Evolutionary conservation across 768 basidiomycete species (phyloP), one percentile per base, ranked within the genome.

Genomic region (Coprinopsis cinerea): DNA sequence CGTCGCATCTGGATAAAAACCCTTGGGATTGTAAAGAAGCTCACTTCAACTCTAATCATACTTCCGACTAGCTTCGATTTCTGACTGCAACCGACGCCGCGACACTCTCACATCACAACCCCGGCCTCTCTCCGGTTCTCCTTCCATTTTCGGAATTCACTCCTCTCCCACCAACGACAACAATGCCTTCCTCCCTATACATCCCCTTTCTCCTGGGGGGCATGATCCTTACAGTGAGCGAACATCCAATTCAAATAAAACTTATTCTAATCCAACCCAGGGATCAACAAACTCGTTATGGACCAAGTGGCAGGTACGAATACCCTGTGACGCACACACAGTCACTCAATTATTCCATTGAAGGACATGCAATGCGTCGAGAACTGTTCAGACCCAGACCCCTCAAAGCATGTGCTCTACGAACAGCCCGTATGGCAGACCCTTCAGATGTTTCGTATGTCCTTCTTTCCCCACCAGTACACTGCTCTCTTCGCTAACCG

Each of bases 291-390:
- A 89, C 63, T 88, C 85, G 2, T 69, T 91, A 18, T 89, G 85
- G 82, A 77, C 74, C 65, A 91, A 91, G 66, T 92, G 79, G 78
- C 89, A 90, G 84, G 85, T 70, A 53, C 59, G 74, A 60, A n/a
- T n/a, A 25, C 9, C 28, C 44, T 10, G 27, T 26, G 35, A 22
- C 35, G 44, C 28, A 26, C 44, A 37, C 54, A 25, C 47, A 20
- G 47, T 27, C 30, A 32, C 50, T 24, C 22, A 45, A 39, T 37
- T 37, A 42, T 26, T 28, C 27, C 53, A 26, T 46, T 52, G 11
- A 53, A 88, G 84, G 95, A 98, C 65, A 95, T 96, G 90, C 92
- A 96, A 82, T 98, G 95, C 62, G 94, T 97, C 37, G 92, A 92
- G 75, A 88, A 94, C 66, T 98, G 95, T 64, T 64, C 65, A 41